phyloP scores from a whole-genome alignment of 2,329 filamentous ascomycete species.

The Daldinia eschscholtzii region DNA sequence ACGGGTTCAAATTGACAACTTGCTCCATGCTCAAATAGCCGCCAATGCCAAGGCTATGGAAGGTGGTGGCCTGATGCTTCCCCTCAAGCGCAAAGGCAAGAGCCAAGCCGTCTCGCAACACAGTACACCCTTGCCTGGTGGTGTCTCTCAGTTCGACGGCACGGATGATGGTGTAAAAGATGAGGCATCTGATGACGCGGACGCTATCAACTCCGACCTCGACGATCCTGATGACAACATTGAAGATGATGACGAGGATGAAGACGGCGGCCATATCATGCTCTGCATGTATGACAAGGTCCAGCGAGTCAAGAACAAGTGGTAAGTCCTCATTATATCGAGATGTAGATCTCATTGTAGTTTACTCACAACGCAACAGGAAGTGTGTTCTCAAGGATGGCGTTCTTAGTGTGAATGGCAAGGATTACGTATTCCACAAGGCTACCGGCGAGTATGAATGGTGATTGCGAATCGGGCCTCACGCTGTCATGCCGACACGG shows the following conservation, averaged over 20 bases:
- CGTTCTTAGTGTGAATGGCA: conserved; percentile 90
- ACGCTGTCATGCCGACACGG: neutral
- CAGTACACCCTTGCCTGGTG: conserved; percentile 45
- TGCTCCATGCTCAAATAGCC: conserved; percentile 77
- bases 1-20: conserved; percentile 73
- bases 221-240: conserved; percentile 92
- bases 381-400: conserved; percentile 99
- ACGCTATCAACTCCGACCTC: conserved; percentile 98
- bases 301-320: conserved; percentile 98
- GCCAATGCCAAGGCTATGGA: conserved; percentile 76
- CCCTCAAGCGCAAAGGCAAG: conserved; percentile 69
- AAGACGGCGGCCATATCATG: conserved; percentile 91
- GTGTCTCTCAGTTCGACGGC: conserved; percentile 71
- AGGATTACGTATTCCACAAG: conserved; percentile 98
- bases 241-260: conserved; percentile 87
- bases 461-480: conserved; percentile 62
- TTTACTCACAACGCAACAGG: conserved; percentile 61
- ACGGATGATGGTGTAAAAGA: conserved; percentile 67
- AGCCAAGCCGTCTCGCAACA: conserved; percentile 50
- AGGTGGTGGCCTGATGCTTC: conserved; percentile 81
- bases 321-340: conserved; percentile 62
- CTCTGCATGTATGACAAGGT: conserved; percentile 99
- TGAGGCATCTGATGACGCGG: conserved; percentile 78
- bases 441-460: conserved; percentile 98
- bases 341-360: neutral